A percentile compares a stretch with the other conserved stretches of the same genome.
Evolutionary conservation across 192 early-diverging fungal genomes (phyloP).

Genomic region (Coemansia sp.): DNA sequence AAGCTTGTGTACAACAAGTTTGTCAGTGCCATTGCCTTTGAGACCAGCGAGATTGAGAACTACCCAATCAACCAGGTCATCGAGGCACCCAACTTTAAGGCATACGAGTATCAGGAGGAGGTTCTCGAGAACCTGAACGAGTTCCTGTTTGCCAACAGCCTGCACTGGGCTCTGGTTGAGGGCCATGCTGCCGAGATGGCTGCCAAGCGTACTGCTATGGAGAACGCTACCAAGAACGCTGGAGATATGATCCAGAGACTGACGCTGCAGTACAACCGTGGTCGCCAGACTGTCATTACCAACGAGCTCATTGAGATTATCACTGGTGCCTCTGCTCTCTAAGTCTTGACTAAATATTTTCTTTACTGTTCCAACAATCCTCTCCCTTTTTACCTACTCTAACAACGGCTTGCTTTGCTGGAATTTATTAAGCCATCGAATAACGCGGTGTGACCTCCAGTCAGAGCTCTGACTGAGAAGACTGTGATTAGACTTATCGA

Average conservation of each 20-base stretch:
- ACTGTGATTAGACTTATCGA: too few relatives aligned
- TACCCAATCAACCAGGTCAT: conserved; percentile 65
- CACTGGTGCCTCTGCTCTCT: conserved; percentile 91
- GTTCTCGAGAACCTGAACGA: conserved; percentile 86
- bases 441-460: too few relatives aligned
- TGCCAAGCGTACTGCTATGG: conserved; percentile 97
- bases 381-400: too few relatives aligned
- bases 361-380: not conserved
- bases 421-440: too few relatives aligned
- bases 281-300: conserved; percentile 97
- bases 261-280: conserved; percentile 95
- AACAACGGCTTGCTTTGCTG: too few relatives aligned
- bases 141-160: conserved; percentile 89
- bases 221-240: conserved; percentile 99
- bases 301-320: conserved; percentile 99
- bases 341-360: conserved; percentile 27
- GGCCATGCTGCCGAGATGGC: conserved; percentile 95
- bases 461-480: too few relatives aligned
- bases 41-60: conserved; percentile 63
- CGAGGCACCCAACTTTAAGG: conserved; percentile 75
- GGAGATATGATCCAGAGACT: conserved; percentile 96
- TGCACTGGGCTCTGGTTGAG: conserved; percentile 96
- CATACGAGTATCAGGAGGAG: conserved; percentile 90
- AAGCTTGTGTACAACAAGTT: conserved; percentile 93
- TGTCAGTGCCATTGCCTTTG: conserved; percentile 91